Evolutionary conservation across 345 rosid species (phyloP).

Genomic region (Melaleuca alternifolia): DNA sequence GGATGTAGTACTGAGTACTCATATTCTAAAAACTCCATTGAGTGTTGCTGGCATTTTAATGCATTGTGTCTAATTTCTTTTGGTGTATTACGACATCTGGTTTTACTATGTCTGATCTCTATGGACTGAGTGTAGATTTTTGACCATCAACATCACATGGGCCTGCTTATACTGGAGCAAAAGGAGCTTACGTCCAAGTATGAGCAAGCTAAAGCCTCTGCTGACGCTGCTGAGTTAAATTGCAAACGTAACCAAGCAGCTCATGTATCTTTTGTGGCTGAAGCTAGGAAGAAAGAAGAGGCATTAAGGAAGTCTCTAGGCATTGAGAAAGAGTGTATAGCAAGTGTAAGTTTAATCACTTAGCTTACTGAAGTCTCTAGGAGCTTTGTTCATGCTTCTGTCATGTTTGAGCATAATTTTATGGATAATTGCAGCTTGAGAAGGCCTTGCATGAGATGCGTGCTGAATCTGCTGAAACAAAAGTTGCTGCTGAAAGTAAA

Average conservation of each 20-base stretch:
- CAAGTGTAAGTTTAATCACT: slow-evolving; percentile 51
- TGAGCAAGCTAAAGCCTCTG: slow-evolving; percentile 61
- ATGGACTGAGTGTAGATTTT: slow-evolving; percentile 37
- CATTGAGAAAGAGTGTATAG: slow-evolving; percentile 76
- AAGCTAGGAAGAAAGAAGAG: slow-evolving; percentile 76
- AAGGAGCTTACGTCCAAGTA: slow-evolving; percentile 48
- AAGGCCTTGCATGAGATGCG: slow-evolving; percentile 95
- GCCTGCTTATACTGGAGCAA: slow-evolving; percentile 72
- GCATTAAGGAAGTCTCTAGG: slow-evolving; percentile 72
- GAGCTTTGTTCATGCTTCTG: neutral
- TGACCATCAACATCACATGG: slow-evolving; percentile 95
- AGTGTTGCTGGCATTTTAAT: neutral
- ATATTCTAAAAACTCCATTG: neutral
- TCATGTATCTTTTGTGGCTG: slow-evolving; percentile 51
- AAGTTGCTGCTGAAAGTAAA: slow-evolving; percentile 66
- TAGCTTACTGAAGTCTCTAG: neutral
- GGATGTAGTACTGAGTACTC: neutral
- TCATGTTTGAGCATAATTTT: neutral
- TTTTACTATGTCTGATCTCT: neutral
- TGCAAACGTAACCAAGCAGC: slow-evolving; percentile 61
- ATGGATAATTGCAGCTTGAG: slow-evolving; percentile 47
- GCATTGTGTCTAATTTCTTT: neutral
- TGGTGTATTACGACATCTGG: neutral
- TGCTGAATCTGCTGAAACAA: slow-evolving; percentile 82
- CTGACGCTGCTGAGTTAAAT: slow-evolving; percentile 49